These are phyloP conservation scores for Phytophthora agathidicida DNA, from an alignment of 352 stramenopile genomes.

Conservation along the genomic window DNA sequence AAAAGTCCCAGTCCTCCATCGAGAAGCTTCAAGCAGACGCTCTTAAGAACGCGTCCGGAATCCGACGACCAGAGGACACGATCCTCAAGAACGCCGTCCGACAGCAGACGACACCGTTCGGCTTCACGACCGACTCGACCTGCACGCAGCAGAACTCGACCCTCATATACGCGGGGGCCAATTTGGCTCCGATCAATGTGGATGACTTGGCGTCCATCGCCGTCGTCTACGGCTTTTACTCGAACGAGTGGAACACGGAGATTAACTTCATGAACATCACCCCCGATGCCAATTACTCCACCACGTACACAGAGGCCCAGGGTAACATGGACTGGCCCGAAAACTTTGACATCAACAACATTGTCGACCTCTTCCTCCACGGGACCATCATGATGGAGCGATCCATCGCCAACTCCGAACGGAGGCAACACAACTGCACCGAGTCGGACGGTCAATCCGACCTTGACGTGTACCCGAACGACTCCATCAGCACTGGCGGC, in stretches of 20 bases:
- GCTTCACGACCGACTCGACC: constrained; percentile 34
- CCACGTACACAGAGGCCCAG: constrained; percentile 19
- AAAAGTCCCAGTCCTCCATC: constrained; percentile 38
- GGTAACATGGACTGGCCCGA: constrained; percentile 20
- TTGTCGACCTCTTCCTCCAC: constrained; percentile 46
- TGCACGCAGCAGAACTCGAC: constrained; percentile 38
- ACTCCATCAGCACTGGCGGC: constrained; percentile 10
- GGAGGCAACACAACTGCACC: constrained; percentile 43
- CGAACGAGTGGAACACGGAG: constrained; percentile 59
- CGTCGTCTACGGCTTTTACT: constrained; percentile 51
- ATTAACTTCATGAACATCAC: constrained; percentile 27
- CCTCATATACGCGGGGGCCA: constrained; percentile 21
- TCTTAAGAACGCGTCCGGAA: constrained; percentile 20
- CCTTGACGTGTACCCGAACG: constrained; percentile 17
- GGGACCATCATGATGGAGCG: constrained; percentile 49
- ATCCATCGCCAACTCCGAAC: constrained; percentile 35
- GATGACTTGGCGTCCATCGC: constrained; percentile 49
- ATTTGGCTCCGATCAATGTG: constrained; percentile 38
- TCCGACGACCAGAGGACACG: constrained; percentile 33
- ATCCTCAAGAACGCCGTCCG: constrained; percentile 52
- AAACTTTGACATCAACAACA: constrained; percentile 22
- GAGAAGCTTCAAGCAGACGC: constrained; percentile 27
- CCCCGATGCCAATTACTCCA: constrained; percentile 15
- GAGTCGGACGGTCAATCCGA: constrained; percentile 40
- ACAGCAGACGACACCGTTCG: constrained; percentile 34